phyloP scores from a whole-genome alignment of 257 asterid species.

The Plantago major region DNA sequence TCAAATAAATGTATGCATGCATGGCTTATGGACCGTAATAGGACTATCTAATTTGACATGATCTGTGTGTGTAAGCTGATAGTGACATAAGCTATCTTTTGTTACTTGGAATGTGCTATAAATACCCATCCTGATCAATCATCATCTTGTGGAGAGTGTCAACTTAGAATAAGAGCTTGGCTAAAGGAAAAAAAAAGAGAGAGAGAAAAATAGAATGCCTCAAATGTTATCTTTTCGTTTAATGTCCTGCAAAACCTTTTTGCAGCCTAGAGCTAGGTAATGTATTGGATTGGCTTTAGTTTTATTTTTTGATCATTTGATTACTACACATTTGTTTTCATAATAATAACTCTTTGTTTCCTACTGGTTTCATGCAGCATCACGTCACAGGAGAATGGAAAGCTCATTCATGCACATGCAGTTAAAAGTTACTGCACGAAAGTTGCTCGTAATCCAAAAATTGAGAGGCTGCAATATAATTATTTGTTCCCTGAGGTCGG shows the following conservation, averaged over 20 bases:
- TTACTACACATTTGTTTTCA: background rate
- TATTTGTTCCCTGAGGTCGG: conserved; percentile 87
- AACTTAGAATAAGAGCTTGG: background rate
- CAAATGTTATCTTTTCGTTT: conserved; percentile 24
- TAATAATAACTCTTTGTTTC: conserved; percentile 3
- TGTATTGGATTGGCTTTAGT: background rate
- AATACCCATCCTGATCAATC: background rate
- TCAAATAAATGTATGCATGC: conserved; percentile 13
- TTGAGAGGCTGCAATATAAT: conserved; percentile 73
- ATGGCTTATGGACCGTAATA: conserved; percentile 2
- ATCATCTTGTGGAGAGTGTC: conserved; percentile 2
- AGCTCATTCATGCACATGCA: conserved; percentile 30
- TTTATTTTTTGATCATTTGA: background rate
- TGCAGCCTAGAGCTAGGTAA: conserved; percentile 46
- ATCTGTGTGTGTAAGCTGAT: conserved; percentile 20
- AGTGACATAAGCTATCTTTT: conserved; percentile 18
- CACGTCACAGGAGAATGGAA: conserved; percentile 27
- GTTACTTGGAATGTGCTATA: conserved; percentile 14
- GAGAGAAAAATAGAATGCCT: too few relatives aligned
- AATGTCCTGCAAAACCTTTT: conserved; percentile 34
- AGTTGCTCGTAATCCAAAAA: conserved; percentile 62
- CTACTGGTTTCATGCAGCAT: conserved; percentile 34
- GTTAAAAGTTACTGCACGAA: conserved; percentile 48
- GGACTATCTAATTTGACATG: conserved; percentile 21
- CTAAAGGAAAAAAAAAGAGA: conserved; percentile 20